Percentiles rank a stretch among this genome's conserved stretches.
phyloP scores from a whole-genome alignment of 768 basidiomycete species.

The Leccinum obscurum region DNA sequence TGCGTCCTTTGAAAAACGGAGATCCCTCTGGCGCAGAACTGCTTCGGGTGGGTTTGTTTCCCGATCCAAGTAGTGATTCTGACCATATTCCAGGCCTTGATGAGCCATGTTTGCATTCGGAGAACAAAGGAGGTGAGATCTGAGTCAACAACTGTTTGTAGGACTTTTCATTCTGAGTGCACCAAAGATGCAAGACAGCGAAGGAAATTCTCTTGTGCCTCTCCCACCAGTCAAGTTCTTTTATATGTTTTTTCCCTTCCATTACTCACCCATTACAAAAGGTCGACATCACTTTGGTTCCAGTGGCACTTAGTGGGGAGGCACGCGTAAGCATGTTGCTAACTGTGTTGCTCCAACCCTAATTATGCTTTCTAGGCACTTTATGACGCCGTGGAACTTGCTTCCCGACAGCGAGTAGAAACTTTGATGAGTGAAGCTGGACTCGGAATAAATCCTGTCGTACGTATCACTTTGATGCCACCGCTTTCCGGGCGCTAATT shows the following conservation, averaged over 20 bases:
- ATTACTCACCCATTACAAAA: slow-evolving; percentile 26
- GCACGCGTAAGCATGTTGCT: slow-evolving; percentile 53
- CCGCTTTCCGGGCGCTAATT: slow-evolving; percentile 4
- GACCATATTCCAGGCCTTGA: slow-evolving; percentile 53
- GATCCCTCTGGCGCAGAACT: slow-evolving; percentile 67
- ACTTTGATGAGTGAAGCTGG: slow-evolving; percentile 45
- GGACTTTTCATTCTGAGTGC: slow-evolving; percentile 18
- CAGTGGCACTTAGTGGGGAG: slow-evolving; percentile 62
- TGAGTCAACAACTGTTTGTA: not conserved
- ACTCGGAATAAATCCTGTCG: slow-evolving; percentile 40
- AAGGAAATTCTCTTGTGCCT: slow-evolving; percentile 70
- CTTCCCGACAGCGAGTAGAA: slow-evolving; percentile 64
- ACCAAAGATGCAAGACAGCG: slow-evolving; percentile 75
- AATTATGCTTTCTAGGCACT: slow-evolving; percentile 43
- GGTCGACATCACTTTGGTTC: slow-evolving; percentile 79
- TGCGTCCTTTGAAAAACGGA: slow-evolving; percentile 76
- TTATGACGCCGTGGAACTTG: slow-evolving; percentile 67
- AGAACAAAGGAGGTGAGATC: slow-evolving; percentile 73
- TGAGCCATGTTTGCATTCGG: slow-evolving; percentile 77
- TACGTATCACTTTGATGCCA: slow-evolving; percentile 21
- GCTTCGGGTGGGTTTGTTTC: slow-evolving; percentile 51
- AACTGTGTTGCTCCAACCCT: not conserved
- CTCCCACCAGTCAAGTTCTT: slow-evolving; percentile 60
- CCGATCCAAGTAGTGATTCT: not conserved
- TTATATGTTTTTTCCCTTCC: not conserved